Base-by-base conservation (phyloP, 768 basidiomycete genomes). In the Pleurotus platypus region DNA sequence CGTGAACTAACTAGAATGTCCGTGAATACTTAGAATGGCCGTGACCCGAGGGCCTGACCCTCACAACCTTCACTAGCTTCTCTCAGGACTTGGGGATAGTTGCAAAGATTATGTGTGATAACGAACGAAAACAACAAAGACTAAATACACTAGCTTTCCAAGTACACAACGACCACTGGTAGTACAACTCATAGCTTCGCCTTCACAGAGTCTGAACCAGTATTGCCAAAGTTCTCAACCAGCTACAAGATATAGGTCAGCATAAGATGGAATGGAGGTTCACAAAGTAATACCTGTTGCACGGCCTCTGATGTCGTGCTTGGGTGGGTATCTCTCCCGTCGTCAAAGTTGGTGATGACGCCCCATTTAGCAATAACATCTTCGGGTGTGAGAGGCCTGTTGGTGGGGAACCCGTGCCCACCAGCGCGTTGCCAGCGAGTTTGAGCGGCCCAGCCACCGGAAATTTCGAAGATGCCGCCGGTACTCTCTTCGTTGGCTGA, bases 341-440 rank as follows among this genome's bases (percentile, higher is more conserved):
- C 90, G 62, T 87, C 90, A 66, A 98, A 99, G 68, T 84, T 77
- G 22, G 91, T 96, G 69, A 98, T 90, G 50, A 76, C 71, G 46
- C 80, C 77, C 95, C 94, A 98, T 65, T 93, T 89, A 22, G 78
- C 70, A 12, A 87, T 66, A 49, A 98, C 77, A 56, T 87, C 85
- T 71, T 98, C 97, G 0, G 94, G 90, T 6, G 85, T 85, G 60
- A 90, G 80, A 2, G 80, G 77, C 58, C 79, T 79, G 67, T 87
- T 87, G 37, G 87, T 81, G 4, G 94, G 89, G 85, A 98, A 98
- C 5, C 90, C 88, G 65, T 87, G 75, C 8, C 95, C 97, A 1
- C 87, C 89, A 7, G 92, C 78, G 12, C 93, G 85, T 70, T 98
- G 90, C 95, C 96, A 99, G 57, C 96, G 81, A 27, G 90, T 87